phyloP scores from a whole-genome alignment of 495 filamentous ascomycete species.

The Trichoderma erinaceum region DNA sequence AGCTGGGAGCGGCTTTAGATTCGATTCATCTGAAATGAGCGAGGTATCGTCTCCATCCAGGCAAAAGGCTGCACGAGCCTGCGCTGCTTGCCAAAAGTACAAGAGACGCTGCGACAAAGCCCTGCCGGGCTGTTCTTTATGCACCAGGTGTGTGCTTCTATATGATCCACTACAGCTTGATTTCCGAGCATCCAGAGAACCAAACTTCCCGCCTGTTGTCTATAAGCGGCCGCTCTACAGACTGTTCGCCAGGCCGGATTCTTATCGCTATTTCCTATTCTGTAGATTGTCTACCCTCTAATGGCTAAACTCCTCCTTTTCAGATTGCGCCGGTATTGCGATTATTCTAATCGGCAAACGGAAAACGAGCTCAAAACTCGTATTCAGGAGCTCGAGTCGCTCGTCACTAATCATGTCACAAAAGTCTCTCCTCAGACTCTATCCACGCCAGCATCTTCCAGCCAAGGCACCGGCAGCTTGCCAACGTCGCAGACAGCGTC shows the following conservation, averaged over 20 bases:
- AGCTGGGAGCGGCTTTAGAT: not conserved
- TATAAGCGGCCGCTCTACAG: slow-evolving; percentile 17
- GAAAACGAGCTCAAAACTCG: slow-evolving; percentile 3
- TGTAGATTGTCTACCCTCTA: not conserved
- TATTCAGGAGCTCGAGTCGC: slow-evolving; percentile 4
- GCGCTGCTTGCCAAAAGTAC: slow-evolving; percentile 8
- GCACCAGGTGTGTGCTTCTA: slow-evolving; percentile 27
- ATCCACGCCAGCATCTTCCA: not conserved
- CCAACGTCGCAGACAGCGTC: not conserved
- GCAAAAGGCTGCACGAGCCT: slow-evolving; percentile 10
- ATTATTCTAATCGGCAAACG: slow-evolving; percentile 2
- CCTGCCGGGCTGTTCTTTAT: slow-evolving; percentile 39
- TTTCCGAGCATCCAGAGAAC: slow-evolving; percentile 15
- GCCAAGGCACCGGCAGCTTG: not conserved
- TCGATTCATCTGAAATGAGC: not conserved
- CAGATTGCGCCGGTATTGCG: not conserved
- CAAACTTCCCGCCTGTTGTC: slow-evolving; percentile 21
- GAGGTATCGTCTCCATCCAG: not conserved
- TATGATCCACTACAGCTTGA: slow-evolving; percentile 39
- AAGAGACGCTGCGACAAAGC: slow-evolving; percentile 28
- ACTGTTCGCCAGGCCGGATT: slow-evolving; percentile 36
- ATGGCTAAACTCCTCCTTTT: not conserved
- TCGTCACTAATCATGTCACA: not conserved
- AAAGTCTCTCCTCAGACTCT: not conserved
- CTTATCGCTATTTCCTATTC: slow-evolving; percentile 34